These are phyloP conservation scores for Clonostachys byssicola DNA, from an alignment of 2,329 filamentous ascomycete species.

Conservation along the genomic window DNA sequence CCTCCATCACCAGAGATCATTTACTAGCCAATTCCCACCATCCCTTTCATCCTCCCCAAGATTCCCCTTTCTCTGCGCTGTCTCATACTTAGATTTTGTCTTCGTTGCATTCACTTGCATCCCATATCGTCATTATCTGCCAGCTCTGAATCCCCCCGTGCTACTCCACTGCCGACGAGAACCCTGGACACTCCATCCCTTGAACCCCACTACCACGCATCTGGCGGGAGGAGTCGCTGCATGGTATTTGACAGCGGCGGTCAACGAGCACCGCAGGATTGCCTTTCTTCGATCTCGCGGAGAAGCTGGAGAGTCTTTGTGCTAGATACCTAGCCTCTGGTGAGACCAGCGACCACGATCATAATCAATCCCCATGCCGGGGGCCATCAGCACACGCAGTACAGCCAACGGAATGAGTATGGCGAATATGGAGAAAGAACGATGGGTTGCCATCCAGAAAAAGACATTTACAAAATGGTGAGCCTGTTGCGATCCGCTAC, in stretches of 20 bases:
- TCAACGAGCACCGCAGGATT: slow-evolving; percentile 12
- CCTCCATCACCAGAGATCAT: too few species aligned
- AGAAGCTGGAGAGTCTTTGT: too few species aligned
- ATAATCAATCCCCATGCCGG: slow-evolving; percentile 12
- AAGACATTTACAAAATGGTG: slow-evolving; percentile 98
- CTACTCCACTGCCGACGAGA: too few species aligned
- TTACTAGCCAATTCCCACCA: too few species aligned
- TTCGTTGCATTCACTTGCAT: too few species aligned
- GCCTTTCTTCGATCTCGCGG: too few species aligned
- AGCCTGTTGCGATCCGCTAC: slow-evolving; percentile 1
- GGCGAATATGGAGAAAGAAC: slow-evolving; percentile 61
- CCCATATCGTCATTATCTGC: not conserved
- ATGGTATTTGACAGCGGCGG: slow-evolving; percentile 42
- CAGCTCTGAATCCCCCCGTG: not conserved
- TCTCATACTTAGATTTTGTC: too few species aligned
- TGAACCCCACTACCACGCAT: slow-evolving; percentile 18
- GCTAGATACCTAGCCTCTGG: too few species aligned
- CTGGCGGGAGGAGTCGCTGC: slow-evolving; percentile 41
- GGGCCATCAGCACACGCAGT: too few species aligned
- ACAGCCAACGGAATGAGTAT: slow-evolving; percentile 46
- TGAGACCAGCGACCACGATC: slow-evolving; percentile 12
- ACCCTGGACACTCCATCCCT: too few species aligned
- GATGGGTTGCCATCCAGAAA: slow-evolving; percentile 81
- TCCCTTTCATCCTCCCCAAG: too few species aligned
- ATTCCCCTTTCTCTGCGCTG: too few species aligned